Conservation (phyloP, 352 stramenopile genomes). For the Pythium folliculosum region DNA sequence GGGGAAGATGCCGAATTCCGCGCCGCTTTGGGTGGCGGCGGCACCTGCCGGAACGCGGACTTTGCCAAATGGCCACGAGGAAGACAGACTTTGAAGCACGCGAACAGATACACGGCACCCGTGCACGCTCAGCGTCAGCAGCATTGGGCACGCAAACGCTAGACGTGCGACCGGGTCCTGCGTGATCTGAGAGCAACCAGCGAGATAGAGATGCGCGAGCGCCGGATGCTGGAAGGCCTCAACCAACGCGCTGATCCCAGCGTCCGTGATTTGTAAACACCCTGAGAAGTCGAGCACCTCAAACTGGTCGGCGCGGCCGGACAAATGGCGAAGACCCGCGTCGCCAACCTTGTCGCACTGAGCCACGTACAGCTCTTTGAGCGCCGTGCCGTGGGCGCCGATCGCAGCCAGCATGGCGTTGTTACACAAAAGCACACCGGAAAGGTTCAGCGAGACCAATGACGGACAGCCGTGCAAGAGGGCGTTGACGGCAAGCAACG, state of each 20-base stretch:
- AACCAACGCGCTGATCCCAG: constrained; percentile 49
- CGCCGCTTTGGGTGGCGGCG: constrained; percentile 19
- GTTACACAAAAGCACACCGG: constrained; percentile 53
- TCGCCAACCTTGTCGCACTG: constrained; percentile 72
- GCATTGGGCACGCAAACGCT: constrained; percentile 60
- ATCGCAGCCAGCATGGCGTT: constrained; percentile 64
- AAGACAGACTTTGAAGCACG: constrained; percentile 60
- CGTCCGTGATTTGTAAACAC: constrained; percentile 55
- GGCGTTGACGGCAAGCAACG: constrained; percentile 55
- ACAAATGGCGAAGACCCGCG: constrained; percentile 51
- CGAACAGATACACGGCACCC: constrained; percentile 63
- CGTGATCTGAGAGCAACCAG: constrained; percentile 58
- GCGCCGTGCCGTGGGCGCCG: constrained; percentile 28
- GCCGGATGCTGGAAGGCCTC: constrained; percentile 55
- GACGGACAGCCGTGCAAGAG: constrained; percentile 60
- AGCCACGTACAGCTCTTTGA: constrained; percentile 56
- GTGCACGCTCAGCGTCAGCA: constrained; percentile 72
- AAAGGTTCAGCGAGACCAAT: constrained; percentile 55
- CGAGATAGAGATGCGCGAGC: constrained; percentile 60
- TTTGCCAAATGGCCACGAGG: constrained; percentile 64
- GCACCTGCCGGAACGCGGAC: constrained; percentile 39
- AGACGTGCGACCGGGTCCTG: constrained; percentile 64
- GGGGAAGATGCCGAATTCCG: constrained; percentile 68
- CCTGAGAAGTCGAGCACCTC: constrained; percentile 65
- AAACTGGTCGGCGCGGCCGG: constrained; percentile 54